Evolutionary conservation across 176 grass and related monocot genomes (phyloP), one percentile per base, ranked within the genome.

Genomic region (Tillandsia leiboldiana): DNA sequence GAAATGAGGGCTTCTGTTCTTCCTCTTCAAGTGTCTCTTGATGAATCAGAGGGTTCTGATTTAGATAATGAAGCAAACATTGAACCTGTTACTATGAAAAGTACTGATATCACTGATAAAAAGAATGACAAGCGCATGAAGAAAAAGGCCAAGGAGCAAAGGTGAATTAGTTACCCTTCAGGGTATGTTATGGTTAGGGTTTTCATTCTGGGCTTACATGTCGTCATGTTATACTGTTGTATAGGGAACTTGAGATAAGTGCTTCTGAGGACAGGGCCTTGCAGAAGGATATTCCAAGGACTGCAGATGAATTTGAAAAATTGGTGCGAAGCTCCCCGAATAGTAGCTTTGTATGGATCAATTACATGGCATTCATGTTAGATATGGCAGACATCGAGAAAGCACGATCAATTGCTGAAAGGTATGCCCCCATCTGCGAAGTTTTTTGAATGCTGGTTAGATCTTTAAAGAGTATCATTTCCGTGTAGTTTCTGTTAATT

Each of bases 271-370:
- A 97, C 70, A 97, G 84, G 72, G n/a, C 71, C 69, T 85, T 90
- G 57, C 80, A 90, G 68, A 85, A 85, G 71, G 89, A 90, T 81
- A 77, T 70, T 71, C 94, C 86, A 5, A 82, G 51, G 75, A 97
- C 74, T 69, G 79, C 80, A 57, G 94, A 97, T 84, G 94, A 97
- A 75, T 97, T 87, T 10, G 94, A 97, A 83, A 90, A 90, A 86
- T 72, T 92, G 77, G 84, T 93, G n/a, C 87, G 89, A 79, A 90
- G 69, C 51, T 97, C 94, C 4, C 94, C 86, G 15, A 97, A 93
- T 59, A 93, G 89, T 87, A 90, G 94, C 69, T 92, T 83, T 49
- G 78, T 97, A 14, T 93, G 94, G 89, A 93, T 97, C 82, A 97
- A 90, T 11, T 97, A 97, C 77, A 93, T 92, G 89, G 89, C 77